phyloP scores from a whole-genome alignment of 2,329 filamentous ascomycete species.

The Verticillium longisporum region DNA sequence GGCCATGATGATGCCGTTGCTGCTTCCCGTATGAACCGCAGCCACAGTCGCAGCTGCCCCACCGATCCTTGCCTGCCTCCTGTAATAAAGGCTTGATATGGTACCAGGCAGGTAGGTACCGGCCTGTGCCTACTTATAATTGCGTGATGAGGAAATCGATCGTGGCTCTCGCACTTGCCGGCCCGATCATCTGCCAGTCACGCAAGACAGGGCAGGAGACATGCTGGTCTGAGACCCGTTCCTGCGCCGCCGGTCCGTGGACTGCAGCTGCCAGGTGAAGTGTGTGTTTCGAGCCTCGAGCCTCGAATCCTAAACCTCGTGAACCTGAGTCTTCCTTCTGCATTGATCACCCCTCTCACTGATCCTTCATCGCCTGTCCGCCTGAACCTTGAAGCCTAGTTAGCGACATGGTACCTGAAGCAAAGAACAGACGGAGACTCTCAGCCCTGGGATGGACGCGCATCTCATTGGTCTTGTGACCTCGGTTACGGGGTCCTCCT shows the following conservation, averaged over 20 bases:
- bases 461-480: neutral
- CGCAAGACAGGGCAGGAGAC: neutral
- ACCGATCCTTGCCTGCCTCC: no score
- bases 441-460: neutral
- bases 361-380: neutral
- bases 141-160: no score
- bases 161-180: no score
- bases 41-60: no score
- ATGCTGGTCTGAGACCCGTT: neutral
- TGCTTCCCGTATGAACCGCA: no score
- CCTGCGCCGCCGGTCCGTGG: neutral
- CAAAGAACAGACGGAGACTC: neutral
- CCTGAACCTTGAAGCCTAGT: neutral
- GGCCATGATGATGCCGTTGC: no score
- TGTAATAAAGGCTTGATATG: no score
- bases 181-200: no score
- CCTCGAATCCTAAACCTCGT: no score
- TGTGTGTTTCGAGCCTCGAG: neutral
- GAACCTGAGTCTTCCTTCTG: neutral
- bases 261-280: neutral
- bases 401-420: neutral
- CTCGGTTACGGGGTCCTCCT: neutral
- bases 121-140: no score
- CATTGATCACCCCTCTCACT: no score
- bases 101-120: no score